Evolutionary conservation across 169 alveolate genomes (phyloP), one percentile per base, ranked within the genome.

Genomic region (Theileria parva): DNA sequence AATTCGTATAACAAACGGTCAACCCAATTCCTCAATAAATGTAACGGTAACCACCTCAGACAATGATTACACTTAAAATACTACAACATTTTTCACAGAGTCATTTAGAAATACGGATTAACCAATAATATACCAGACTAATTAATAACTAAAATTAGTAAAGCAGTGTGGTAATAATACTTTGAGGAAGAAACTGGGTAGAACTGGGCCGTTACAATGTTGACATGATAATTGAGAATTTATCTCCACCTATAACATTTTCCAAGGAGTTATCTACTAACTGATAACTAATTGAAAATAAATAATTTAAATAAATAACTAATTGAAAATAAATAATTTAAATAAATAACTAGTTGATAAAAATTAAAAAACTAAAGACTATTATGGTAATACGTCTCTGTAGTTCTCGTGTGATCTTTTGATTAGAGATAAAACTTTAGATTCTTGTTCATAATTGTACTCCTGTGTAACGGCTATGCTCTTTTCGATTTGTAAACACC

Each of bases 51-150:
- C 91, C 91, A 85, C 37, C 53, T 77, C 34, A 60, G 32, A 32
- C 91, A 85, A 71, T 85, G 80, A 79, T 71, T 85, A 80, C 91
- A 85, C 67, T 68, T 57, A 57, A 85, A 63, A 59, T 85, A 70
- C 84, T 57, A 25, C 11, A 57, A 21, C 66, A 25, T 0, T 25
- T 1, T 57, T 1, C 3, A 44, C 53, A 32, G 5, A 32, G 37
- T 32, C n/a, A n/a, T n/a, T n/a, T n/a, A n/a, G n/a, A n/a, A n/a
- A n/a, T n/a, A n/a, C n/a, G 37, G 37, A 32, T 32, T 32, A 2
- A 32, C 37, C 5, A 1, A 32, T n/a, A n/a, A n/a, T n/a, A 32
- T 32, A 32, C 37, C 5, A 32, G 1, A 32, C 37, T 32, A 32
- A 32, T 32, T 32, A 32, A 32, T 32, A 5, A 5, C 5, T 32